These are phyloP conservation scores for Termitomyces sp. DNA, from an alignment of 768 basidiomycete species.

Conservation along the genomic window DNA sequence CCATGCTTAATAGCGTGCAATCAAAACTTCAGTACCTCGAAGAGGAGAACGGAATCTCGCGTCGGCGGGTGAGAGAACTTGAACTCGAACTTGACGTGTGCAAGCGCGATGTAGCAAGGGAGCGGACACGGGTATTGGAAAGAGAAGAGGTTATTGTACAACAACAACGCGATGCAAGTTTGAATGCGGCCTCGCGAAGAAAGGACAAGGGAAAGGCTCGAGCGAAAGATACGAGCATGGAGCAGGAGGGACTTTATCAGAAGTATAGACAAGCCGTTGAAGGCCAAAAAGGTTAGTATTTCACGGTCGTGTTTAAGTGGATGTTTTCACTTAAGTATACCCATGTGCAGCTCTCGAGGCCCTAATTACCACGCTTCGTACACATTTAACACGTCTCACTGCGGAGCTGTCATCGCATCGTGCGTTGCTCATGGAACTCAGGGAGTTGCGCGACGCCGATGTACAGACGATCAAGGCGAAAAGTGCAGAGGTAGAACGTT, in stretches of 20 bases:
- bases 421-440: constrained; percentile 62
- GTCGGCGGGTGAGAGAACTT: constrained; percentile 80
- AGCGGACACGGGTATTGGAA: constrained; percentile 62
- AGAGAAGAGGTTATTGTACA: constrained; percentile 45
- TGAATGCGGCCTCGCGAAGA: constrained; percentile 18
- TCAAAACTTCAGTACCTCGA: constrained; percentile 70
- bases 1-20: constrained; percentile 62
- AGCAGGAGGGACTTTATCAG: constrained; percentile 37
- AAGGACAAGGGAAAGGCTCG: constrained; percentile 38
- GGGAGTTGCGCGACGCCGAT: constrained; percentile 61
- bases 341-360: constrained; percentile 67
- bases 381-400: constrained; percentile 76
- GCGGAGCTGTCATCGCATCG: constrained; percentile 78
- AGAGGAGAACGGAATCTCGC: constrained; percentile 77
- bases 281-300: constrained; percentile 81
- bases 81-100: constrained; percentile 85
- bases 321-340: too few relatives aligned
- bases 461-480: constrained; percentile 54
- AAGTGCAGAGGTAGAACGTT: constrained; percentile 58
- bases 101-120: constrained; percentile 70
- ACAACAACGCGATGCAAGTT: constrained; percentile 25
- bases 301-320: too few relatives aligned
- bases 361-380: constrained; percentile 66
- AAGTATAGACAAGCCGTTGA: constrained; percentile 78
- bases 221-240: constrained; percentile 24